phyloP scores from a whole-genome alignment of 2,329 filamentous ascomycete species.

The Sclerotinia subarctica region DNA sequence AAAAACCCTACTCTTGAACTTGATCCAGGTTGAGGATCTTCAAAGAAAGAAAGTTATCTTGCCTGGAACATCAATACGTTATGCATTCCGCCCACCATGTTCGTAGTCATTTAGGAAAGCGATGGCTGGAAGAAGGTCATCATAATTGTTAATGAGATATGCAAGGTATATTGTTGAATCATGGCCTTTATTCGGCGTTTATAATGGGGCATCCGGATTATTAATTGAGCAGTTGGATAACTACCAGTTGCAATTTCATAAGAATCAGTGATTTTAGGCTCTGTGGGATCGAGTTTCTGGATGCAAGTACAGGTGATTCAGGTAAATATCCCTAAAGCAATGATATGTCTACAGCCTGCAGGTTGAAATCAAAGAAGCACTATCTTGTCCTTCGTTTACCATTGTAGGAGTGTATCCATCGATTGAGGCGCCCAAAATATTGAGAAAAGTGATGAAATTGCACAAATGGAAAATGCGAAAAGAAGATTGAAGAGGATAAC shows the following conservation, averaged over 20 bases:
- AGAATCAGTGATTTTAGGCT: neutral
- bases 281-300: neutral
- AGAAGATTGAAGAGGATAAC: neutral
- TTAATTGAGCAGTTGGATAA: conserved; percentile 31
- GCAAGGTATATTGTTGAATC: conserved; percentile 42
- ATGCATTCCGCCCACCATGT: conserved; percentile 41
- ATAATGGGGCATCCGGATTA: conserved; percentile 39
- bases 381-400: conserved; percentile 1
- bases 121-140: conserved; percentile 46
- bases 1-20: conserved; percentile 53
- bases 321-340: conserved; percentile 12
- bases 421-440: neutral
- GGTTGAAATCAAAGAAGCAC: neutral
- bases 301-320: neutral
- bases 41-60: conserved; percentile 38
- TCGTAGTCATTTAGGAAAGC: too few species aligned
- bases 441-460: neutral
- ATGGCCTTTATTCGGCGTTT: conserved; percentile 47
- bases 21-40: conserved; percentile 27
- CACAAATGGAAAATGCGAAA: neutral
- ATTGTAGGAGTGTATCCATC: neutral
- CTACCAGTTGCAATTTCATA: neutral
- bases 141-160: conserved; percentile 61
- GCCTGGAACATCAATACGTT: conserved; percentile 23
- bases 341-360: neutral